phyloP scores from a whole-genome alignment of 495 filamentous ascomycete species.

The Penicillium salamii region DNA sequence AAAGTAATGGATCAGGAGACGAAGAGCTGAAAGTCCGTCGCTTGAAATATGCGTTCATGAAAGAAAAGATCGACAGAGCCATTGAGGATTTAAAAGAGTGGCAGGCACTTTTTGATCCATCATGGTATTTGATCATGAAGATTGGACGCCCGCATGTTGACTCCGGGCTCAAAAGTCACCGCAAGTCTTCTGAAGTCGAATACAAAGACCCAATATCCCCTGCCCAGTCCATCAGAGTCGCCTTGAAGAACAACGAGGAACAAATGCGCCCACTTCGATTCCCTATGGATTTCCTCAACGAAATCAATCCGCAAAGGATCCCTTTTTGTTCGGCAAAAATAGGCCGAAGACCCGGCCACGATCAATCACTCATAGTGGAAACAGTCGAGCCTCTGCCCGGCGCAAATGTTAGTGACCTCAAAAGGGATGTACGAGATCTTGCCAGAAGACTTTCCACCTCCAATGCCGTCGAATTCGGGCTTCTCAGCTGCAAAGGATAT shows the following conservation, averaged over 20 bases:
- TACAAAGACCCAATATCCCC: neutral
- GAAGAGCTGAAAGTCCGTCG: neutral
- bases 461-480: constrained; percentile 32
- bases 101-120: constrained; percentile 29
- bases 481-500: constrained; percentile 46
- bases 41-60: neutral
- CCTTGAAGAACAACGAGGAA: neutral
- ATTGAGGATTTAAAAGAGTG: constrained; percentile 15
- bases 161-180: neutral
- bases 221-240: neutral
- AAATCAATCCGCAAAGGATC: neutral
- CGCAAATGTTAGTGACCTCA: neutral
- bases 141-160: constrained; percentile 1
- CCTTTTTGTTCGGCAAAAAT: neutral
- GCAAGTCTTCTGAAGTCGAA: neutral
- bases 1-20: neutral
- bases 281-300: neutral
- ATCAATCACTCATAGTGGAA: neutral
- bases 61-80: neutral
- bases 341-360: neutral
- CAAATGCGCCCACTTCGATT: neutral
- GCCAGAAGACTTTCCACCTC: neutral
- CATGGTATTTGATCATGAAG: constrained; percentile 27
- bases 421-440: neutral
- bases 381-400: neutral